Base-by-base conservation (phyloP, 2,329 filamentous ascomycete species). In the Xylaria sp. region DNA sequence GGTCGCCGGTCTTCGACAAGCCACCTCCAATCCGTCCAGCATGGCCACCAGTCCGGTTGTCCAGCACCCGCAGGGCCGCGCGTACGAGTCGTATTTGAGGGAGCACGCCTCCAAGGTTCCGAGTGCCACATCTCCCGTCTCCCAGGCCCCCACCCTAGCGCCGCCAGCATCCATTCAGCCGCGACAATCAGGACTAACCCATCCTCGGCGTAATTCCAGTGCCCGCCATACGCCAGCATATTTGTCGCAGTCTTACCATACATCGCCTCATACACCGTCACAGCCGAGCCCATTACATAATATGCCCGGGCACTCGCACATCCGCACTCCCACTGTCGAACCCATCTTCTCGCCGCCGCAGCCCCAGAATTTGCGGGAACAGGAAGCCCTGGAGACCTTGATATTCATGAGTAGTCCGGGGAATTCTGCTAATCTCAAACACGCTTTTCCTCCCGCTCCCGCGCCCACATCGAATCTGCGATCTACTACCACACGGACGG, bases 321-420 rank as follows among this genome's bases (percentile, higher is more conserved):
- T 62, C 60, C 71, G 71, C 11, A 74, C 74, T 19, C 75, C 75
- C 52, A 75, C 72, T 54, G 72, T 74, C 18, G 80, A 83, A 57
- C 79, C 82, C 6, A 83, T 86, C 3, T 85, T 86, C 62, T 89
- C 88, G 35, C 86, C 87, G 0, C 87, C 86, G 58, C 87, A 90
- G 63, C 87, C 86, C 58, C 87, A 90, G 63, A 85, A 85, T 19
- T 76, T 83, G 7, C 83, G 89, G 55, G 90, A 94, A 70, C 89
- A 92, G 69, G 90, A 93, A 68, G 90, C 90, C 4, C 85, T 93
- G 52, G 90, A 92, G 70, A 88, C 89, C 0, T 75, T 94, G 23
- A 78, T 93, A 30, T 92, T 92, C 69, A 89, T 94, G 85, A 91
- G 89, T 68, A 90, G 87, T 63, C 89, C 89, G 0, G 87, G 87